These are phyloP conservation scores for Aspergillus latus DNA, from an alignment of 2,329 filamentous ascomycete species.

Conservation along the genomic window DNA sequence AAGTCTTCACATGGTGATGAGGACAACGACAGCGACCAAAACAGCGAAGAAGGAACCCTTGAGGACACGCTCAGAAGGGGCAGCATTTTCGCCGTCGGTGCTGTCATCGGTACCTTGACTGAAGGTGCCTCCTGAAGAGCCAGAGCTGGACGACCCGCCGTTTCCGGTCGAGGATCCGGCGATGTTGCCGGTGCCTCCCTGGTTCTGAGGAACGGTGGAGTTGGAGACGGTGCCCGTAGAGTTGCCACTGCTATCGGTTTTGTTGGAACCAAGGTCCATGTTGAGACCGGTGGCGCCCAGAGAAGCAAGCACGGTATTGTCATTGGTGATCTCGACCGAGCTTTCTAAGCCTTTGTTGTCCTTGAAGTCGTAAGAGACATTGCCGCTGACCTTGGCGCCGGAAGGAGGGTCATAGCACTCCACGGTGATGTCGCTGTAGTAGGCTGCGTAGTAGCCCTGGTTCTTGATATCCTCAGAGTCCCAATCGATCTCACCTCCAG, in stretches of 20 bases:
- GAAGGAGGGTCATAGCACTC: constrained; percentile 83
- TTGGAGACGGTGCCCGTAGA: constrained; percentile 16
- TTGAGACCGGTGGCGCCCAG: constrained; percentile 79
- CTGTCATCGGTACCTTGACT: constrained; percentile 27
- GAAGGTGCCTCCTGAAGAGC: constrained; percentile 28
- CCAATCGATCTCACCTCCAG: constrained; percentile 90
- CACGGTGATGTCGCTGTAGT: constrained; percentile 73
- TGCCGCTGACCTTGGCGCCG: constrained; percentile 60
- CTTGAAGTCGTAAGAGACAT: constrained; percentile 73
- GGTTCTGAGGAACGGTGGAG: constrained; percentile 34
- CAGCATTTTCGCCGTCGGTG: constrained; percentile 26
- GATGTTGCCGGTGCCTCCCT: constrained; percentile 34
- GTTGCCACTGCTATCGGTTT: constrained; percentile 12
- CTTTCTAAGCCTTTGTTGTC: constrained; percentile 66
- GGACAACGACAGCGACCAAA: constrained; percentile 46
- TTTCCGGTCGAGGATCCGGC: constrained; percentile 21
- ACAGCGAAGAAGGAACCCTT: constrained; percentile 49
- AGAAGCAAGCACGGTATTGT: constrained; percentile 73
- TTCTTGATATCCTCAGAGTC: constrained; percentile 73
- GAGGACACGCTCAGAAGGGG: constrained; percentile 42
- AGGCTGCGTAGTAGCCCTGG: constrained; percentile 85
- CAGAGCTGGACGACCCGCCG: background rate
- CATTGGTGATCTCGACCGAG: constrained; percentile 73
- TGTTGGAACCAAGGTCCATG: constrained; percentile 48
- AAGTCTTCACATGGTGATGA: constrained; percentile 44